phyloP scores from a whole-genome alignment of 208 protist genomes.

The Spongospora subterranea region DNA sequence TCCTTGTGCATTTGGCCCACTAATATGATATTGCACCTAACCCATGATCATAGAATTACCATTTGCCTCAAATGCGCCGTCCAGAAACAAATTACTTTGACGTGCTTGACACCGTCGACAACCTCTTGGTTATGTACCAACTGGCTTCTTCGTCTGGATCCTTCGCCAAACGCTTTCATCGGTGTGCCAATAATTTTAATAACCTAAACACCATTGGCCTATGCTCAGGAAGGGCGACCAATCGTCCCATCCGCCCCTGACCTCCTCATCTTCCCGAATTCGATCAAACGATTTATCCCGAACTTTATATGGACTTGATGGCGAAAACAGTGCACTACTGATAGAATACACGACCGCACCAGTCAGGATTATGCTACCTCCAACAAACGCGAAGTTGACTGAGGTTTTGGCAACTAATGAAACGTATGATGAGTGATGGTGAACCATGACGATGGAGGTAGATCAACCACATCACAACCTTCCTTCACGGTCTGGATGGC shows the following conservation, averaged over 20 bases:
- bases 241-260: too few species aligned
- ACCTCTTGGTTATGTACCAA: not conserved
- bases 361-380: not conserved
- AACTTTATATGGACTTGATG: conserved; percentile 49
- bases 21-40: conserved; percentile 51
- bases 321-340: conserved; percentile 11
- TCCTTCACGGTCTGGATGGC: not conserved
- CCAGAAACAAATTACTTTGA: conserved; percentile 7
- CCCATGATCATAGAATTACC: not conserved
- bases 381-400: conserved; percentile 20
- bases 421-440: not conserved
- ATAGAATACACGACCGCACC: conserved; percentile 43
- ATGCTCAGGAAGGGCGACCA: not conserved
- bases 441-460: not conserved
- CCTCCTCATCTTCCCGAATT: conserved; percentile 9
- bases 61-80: not conserved
- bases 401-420: conserved; percentile 4
- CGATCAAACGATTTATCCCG: conserved; percentile 36
- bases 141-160: not conserved
- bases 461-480: not conserved
- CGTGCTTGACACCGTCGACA: conserved; percentile 12
- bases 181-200: not conserved
- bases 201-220: not conserved
- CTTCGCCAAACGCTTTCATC: conserved; percentile 23
- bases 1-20: not conserved